Conservation (phyloP, 257 asterid species). For the Euphrasia confusa region DNA sequence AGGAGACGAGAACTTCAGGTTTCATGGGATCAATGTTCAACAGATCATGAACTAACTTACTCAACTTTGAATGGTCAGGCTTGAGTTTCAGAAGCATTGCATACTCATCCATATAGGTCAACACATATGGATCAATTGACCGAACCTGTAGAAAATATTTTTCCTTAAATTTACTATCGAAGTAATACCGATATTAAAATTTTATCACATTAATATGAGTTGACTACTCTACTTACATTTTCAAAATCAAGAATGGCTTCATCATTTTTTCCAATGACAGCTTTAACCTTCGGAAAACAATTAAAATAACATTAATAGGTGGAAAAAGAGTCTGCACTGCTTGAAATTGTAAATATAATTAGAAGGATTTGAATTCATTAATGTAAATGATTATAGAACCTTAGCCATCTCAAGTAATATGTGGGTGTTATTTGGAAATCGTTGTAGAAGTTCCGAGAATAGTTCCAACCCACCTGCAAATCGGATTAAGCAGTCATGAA, state of each 20-base stretch:
- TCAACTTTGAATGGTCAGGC: constrained; percentile 67
- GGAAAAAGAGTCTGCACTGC: constrained; percentile 6
- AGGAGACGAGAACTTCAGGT: constrained; percentile 94
- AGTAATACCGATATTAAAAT: constrained; percentile 7
- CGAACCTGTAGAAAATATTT: constrained; percentile 60
- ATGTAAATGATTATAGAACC: constrained; percentile 41
- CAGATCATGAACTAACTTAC: constrained; percentile 80
- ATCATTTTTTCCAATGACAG: constrained; percentile 75
- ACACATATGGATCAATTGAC: constrained; percentile 68
- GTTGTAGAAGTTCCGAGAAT: constrained; percentile 82
- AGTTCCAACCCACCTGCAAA: constrained; percentile 86
- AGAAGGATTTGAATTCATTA: constrained; percentile 15
- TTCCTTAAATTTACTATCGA: constrained; percentile 17
- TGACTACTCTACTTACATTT: constrained; percentile 45
- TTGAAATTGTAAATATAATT: constrained; percentile 3
- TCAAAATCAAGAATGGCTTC: constrained; percentile 91
- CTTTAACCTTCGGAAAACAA: constrained; percentile 63
- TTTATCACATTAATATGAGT: constrained; percentile 2
- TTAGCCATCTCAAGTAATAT: constrained; percentile 94
- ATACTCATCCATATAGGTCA: constrained; percentile 97
- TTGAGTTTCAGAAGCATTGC: constrained; percentile 95
- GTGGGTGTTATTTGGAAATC: constrained; percentile 87
- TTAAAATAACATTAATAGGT: constrained; percentile 22
- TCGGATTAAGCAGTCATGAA: constrained; percentile 14
- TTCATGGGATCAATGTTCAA: constrained; percentile 73